These are phyloP conservation scores for Corynespora cassiicola DNA, from an alignment of 2,329 filamentous ascomycete genomes.

Conservation along the genomic window DNA sequence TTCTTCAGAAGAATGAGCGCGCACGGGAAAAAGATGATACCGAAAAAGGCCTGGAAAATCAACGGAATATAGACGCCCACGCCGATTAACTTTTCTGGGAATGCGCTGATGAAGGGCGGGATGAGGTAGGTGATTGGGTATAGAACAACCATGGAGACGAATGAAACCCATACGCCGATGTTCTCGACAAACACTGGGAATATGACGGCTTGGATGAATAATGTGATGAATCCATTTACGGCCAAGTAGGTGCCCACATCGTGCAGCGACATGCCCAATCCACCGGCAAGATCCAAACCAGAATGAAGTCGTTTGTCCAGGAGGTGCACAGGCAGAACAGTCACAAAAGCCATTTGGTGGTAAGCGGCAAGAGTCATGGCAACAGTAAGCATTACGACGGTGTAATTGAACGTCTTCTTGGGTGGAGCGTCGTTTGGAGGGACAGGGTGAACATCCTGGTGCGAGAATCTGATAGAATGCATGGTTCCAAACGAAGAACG, in stretches of 20 bases:
- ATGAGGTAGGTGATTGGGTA: constrained; percentile 73
- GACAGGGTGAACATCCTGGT: constrained; percentile 30
- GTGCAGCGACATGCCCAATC: constrained; percentile 69
- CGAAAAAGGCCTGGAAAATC: constrained; percentile 69
- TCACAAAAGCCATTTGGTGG: constrained; percentile 88
- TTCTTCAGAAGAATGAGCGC: constrained; percentile 79
- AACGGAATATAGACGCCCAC: constrained; percentile 70
- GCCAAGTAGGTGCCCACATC: constrained; percentile 72
- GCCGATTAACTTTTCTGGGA: constrained; percentile 61
- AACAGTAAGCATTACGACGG: constrained; percentile 78
- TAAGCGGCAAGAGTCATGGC: constrained; percentile 89
- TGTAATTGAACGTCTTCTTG: constrained; percentile 61
- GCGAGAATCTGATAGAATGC: constrained; percentile 40
- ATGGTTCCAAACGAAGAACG: constrained; percentile 45
- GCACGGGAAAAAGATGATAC: constrained; percentile 72
- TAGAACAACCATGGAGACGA: constrained; percentile 68
- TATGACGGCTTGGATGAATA: constrained; percentile 76
- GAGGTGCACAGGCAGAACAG: constrained; percentile 89
- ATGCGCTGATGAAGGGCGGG: constrained; percentile 69
- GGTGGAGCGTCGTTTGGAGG: constrained; percentile 20
- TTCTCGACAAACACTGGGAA: constrained; percentile 70
- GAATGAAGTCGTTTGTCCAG: constrained; percentile 67
- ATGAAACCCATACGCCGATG: constrained; percentile 72
- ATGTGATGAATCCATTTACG: constrained; percentile 73
- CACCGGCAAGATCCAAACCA: constrained; percentile 58